A percentile compares a stretch with the other conserved stretches of the same genome.
These are phyloP conservation scores for Xylariaceae sp. DNA, from an alignment of 2,329 filamentous ascomycete species.

Conservation along the genomic window DNA sequence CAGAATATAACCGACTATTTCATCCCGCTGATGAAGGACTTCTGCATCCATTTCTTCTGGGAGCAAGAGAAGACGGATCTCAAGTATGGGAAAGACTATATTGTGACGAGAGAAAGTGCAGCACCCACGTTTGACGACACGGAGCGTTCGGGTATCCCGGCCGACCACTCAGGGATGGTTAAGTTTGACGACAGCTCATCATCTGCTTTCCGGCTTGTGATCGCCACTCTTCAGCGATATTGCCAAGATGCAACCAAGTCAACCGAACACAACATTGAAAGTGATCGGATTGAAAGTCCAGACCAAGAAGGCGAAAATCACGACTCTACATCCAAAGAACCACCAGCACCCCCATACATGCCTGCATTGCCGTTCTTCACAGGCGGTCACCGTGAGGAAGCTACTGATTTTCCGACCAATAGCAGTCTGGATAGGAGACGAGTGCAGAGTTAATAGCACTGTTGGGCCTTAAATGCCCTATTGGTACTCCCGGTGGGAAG, in stretches of 20 bases:
- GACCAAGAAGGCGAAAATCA: background rate
- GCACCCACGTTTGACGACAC: conserved; percentile 15
- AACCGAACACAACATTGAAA: background rate
- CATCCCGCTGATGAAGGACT: conserved; percentile 34
- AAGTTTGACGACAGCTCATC: conserved; percentile 11
- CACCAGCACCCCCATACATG: background rate
- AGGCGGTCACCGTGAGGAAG: background rate
- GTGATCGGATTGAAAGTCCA: background rate
- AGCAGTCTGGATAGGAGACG: no score
- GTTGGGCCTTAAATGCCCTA: no score
- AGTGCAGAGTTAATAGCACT: no score
- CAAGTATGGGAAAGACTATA: conserved; percentile 24
- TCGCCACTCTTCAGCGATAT: conserved; percentile 3
- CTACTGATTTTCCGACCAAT: background rate
- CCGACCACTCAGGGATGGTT: conserved; percentile 17
- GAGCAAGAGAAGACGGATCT: conserved; percentile 37
- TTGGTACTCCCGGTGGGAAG: no score
- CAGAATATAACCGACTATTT: conserved; percentile 40
- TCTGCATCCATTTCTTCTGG: conserved; percentile 40
- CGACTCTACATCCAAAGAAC: background rate
- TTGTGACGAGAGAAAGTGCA: conserved; percentile 17
- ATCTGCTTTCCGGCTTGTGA: conserved; percentile 8
- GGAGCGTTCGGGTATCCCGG: conserved; percentile 18
- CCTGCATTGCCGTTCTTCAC: background rate
- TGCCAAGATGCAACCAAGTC: conserved; percentile 3